Evolutionary conservation across 768 basidiomycete genomes (phyloP), one percentile per base, ranked within the genome.

Genomic region (Cantharellus cinnabarinus): DNA sequence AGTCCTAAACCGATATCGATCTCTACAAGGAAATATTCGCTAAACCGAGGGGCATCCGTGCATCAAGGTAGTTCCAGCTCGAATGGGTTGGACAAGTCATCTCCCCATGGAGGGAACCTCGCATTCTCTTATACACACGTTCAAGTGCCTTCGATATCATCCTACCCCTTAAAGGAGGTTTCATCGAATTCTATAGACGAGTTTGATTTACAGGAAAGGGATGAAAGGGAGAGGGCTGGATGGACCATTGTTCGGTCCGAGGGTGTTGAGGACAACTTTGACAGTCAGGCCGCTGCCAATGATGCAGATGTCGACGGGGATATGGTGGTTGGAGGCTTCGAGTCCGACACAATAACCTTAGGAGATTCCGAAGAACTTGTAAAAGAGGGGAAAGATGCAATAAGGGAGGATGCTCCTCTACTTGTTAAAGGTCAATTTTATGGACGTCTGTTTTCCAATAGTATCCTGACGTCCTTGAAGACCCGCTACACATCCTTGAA

Each of bases 111-210:
- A 7, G 62, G 62, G 38, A 59, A 80, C 38, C 74, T 88, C 29
- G 78, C 83, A 41, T 83, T 82, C 63, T 88, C 85, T 5, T 89
- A 85, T 69, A 89, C 86, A 53, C 85, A 89, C 69, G 70, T 89
- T 42, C 76, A 75, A 62, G 79, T 80, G 2, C 86, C 85, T 34
- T 79, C 80, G 68, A 79, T 83, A 37, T 78, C 81, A 61, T 87
- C 85, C 14, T 87, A 87, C 69, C 80, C 83, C 29, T 75, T 80
- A 40, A 78, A 74, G 64, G 53, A 56, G 29, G 4, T 62, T 20
- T 37, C 50, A 40, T 4, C 61, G 37, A 54, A 50, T 10, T 48
- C 38, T 42, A 62, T 69, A 48, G 78, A 79, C 56, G 81, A 51
- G 41, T 58, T n/a, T 2, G 58, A 51, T 44, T 57, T 20, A 41